Evolutionary conservation across 495 filamentous ascomycete species (phyloP).

Genomic region (Trichoderma gamsii): DNA sequence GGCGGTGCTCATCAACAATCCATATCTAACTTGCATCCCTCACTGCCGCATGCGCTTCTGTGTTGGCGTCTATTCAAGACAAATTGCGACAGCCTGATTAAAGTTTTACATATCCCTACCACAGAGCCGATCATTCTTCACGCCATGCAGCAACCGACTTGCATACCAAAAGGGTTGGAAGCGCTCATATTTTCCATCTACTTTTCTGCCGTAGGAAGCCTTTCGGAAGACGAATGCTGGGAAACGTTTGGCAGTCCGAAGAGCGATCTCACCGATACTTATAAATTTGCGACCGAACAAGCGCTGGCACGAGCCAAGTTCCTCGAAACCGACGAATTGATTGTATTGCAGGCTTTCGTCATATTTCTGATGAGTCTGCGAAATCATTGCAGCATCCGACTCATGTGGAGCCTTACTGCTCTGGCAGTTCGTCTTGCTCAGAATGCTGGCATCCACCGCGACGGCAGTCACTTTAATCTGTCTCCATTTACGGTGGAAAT

Average conservation of each 20-base stretch:
- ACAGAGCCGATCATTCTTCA: conserved; percentile 43
- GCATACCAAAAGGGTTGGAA: conserved; percentile 57
- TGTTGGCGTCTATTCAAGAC: conserved; percentile 64
- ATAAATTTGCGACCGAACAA: conserved; percentile 76
- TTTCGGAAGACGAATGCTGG: conserved; percentile 46
- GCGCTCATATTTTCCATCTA: conserved; percentile 75
- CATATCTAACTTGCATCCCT: conserved; percentile 44
- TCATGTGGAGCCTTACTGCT: conserved; percentile 62
- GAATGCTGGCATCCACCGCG: conserved; percentile 72
- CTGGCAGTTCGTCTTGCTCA: conserved; percentile 73
- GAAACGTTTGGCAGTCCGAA: neutral
- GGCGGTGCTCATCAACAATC: conserved; percentile 47
- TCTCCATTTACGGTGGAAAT: conserved; percentile 78
- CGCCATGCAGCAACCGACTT: conserved; percentile 35
- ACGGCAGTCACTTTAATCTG: conserved; percentile 65
- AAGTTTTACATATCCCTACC: conserved; percentile 59
- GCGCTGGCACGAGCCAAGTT: conserved; percentile 69
- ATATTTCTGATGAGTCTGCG: conserved; percentile 63
- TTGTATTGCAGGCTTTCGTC: conserved; percentile 71
- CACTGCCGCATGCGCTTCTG: conserved; percentile 54
- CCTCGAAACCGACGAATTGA: conserved; percentile 65
- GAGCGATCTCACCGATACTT: conserved; percentile 50
- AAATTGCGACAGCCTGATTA: conserved; percentile 65
- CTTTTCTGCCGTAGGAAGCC: conserved; percentile 62
- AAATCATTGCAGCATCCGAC: conserved; percentile 58